These are phyloP conservation scores for Spathaspora passalidarum DNA, from an alignment of 805 yeast genomes.

Conservation along the genomic window DNA sequence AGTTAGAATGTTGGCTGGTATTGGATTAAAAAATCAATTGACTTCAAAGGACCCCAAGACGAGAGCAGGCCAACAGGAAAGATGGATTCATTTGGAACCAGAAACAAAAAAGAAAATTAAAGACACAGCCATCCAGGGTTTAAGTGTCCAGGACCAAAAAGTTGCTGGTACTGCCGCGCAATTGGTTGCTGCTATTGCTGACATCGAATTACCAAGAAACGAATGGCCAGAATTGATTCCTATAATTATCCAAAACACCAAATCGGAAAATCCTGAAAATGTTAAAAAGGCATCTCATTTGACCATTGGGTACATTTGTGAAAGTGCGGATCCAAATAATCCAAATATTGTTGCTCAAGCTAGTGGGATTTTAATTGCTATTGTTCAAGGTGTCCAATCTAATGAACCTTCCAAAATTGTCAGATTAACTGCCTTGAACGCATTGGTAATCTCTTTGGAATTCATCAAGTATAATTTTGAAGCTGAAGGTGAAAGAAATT, in stretches of 20 bases:
- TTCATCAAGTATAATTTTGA: slow-evolving; percentile 87
- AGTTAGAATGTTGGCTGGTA: slow-evolving; percentile 88
- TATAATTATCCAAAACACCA: slow-evolving; percentile 82
- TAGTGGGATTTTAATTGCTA: slow-evolving; percentile 89
- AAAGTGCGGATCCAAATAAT: slow-evolving; percentile 81
- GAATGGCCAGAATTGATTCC: slow-evolving; percentile 89
- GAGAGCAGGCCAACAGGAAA: slow-evolving; percentile 55
- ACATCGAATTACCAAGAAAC: slow-evolving; percentile 81
- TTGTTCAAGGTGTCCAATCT: slow-evolving; percentile 92
- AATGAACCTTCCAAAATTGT: slow-evolving; percentile 73
- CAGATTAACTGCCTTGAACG: slow-evolving; percentile 86
- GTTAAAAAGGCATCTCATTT: slow-evolving; percentile 84
- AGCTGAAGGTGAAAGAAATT: slow-evolving; percentile 92
- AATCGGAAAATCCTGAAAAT: slow-evolving; percentile 68
- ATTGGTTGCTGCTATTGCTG: slow-evolving; percentile 95
- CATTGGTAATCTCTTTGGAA: slow-evolving; percentile 85
- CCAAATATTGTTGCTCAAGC: slow-evolving; percentile 79
- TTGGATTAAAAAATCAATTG: slow-evolving; percentile 82
- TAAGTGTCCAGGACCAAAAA: slow-evolving; percentile 63
- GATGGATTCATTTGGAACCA: slow-evolving; percentile 68
- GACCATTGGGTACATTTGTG: slow-evolving; percentile 95
- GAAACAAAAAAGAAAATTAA: slow-evolving; percentile 63
- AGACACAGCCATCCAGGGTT: slow-evolving; percentile 52
- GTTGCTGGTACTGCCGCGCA: slow-evolving; percentile 91
- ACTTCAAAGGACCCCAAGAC: slow-evolving; percentile 73